A percentile compares a stretch with the other conserved stretches of the same genome.
Evolutionary conservation across 495 filamentous ascomycete genomes (phyloP).

Genomic region (Penicillium chermesinum): DNA sequence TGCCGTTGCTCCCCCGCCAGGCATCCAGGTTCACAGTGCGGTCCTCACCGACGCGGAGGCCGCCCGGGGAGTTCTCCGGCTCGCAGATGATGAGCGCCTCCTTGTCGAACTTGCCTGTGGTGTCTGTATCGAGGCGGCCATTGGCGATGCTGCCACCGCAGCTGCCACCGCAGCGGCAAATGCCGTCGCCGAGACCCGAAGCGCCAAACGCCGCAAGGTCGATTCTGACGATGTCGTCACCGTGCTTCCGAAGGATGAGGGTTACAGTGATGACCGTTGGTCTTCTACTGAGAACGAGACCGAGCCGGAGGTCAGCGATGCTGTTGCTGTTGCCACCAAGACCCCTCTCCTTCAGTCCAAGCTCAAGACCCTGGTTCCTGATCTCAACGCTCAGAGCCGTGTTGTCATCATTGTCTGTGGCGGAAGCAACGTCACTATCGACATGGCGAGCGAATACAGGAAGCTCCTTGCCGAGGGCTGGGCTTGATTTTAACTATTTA

Average conservation of each 20-base stretch:
- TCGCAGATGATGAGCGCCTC: constrained; percentile 77
- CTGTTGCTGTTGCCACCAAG: constrained; percentile 3
- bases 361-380: constrained; percentile 55
- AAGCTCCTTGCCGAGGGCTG: constrained; percentile 42
- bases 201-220: constrained; percentile 36
- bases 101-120: constrained; percentile 82
- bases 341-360: constrained; percentile 38
- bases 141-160: constrained; percentile 30
- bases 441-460: constrained; percentile 60
- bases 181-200: constrained; percentile 14
- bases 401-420: constrained; percentile 87
- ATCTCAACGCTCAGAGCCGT: constrained; percentile 53
- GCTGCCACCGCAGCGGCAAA: constrained; percentile 5
- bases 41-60: constrained; percentile 79
- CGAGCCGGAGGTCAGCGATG: constrained; percentile 10
- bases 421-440: constrained; percentile 67
- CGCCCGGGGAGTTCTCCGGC: constrained; percentile 63
- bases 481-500: constrained; percentile 13
- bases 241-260: constrained; percentile 32
- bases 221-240: constrained; percentile 7
- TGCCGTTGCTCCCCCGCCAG: constrained; percentile 35
- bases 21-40: constrained; percentile 52
- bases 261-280: constrained; percentile 38
- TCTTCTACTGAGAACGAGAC: constrained; percentile 32
- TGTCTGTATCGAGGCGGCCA: constrained; percentile 61